Evolutionary conservation across 208 protist species (phyloP), one percentile per base, ranked within the genome.

Genomic region (Trypanosoma vivax): DNA sequence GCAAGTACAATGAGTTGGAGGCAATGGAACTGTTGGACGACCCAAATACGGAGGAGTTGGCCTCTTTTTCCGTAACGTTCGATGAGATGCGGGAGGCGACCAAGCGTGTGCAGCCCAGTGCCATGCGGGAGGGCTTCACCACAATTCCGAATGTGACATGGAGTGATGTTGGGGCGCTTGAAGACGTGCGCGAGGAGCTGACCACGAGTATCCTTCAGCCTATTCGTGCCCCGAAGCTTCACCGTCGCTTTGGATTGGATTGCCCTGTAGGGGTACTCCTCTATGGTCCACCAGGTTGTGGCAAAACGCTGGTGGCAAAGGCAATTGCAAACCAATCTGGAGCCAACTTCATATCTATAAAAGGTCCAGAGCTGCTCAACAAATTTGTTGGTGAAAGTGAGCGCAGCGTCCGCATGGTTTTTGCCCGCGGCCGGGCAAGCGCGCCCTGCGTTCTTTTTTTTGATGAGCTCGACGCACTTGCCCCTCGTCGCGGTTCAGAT

Each of bases 361-460:
- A 99, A 63, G 97, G 98, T 2, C 96, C 96, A 5, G 96, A 98
- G 74, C 67, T 98, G 39, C 77, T 98, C 16, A 99, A 99, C 79
- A 99, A 99, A 72, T 99, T 97, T 66, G 97, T 99, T 27, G 98
- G 98, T 53, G 98, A 99, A 79, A 97, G 95, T 46, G 98, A 99
- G 83, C 81, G 92, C 5, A 97, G 96, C 16, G 96, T 99, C 19
- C 73, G 98, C 7, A 86, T 97, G 71, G 83, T 99, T 0, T 99
- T 99, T 60, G 84, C 80, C 13, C 71, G 92, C 30, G 95, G 88
- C 11, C 77, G 88, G 13, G 76, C 86, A 23, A 93, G 83, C 13
- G 67, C 87, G 1, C 98, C 98, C 10, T 99, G 97, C 76, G 90
- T 99, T 37, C 83, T 99, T 35, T 99, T 99, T 68, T 99, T 99